Base-by-base conservation (phyloP, 805 yeast genomes). In the Myxozyma neglecta region DNA sequence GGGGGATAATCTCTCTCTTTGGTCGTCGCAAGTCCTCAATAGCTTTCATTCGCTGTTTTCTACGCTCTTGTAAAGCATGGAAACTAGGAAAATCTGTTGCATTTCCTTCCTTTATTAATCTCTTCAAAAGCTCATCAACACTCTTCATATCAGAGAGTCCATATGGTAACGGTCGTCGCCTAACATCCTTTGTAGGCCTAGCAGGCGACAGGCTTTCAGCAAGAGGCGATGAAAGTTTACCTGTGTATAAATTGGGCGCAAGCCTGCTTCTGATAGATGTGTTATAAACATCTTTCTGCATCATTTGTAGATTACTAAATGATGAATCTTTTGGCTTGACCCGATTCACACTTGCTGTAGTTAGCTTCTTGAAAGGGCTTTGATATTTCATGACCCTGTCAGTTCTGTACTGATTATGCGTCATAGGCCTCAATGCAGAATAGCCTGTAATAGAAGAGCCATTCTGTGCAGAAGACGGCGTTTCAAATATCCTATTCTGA, bases 1-100 rank as follows among this genome's bases (percentile, higher is more conserved):
- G 75, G 34, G 61, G 60, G 11, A 76, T 71, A 13, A 60, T 46
- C 5, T 68, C 61, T 37, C 69, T 73, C 4, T 74, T 68, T 2
- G 59, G 59, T 6, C 53, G 43, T 8, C 64, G 61, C 9, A 53
- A 53, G 16, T 60, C 61, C 36, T 55, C 57, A 40, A 68, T 64
- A 14, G 60, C 59, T 11, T 64, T 52, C 35, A 53, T 50, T 1
- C 71, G 61, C 54, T 54, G 66, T 40, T 55, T 54, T 29, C 70
- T 55, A 35, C 65, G 57, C 47, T 57, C 60, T 40, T 62, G 66
- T n/a, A 68, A 42, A 9, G 68, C 69, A 13, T 57, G 57, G 49
- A 56, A 68, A 39, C 69, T 65, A 13, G 70, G 70, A 36, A 68
- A 68, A 51, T 59, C 64, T 5, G 56, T 58, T 11, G 65, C 64